Evolutionary conservation across 2,329 filamentous ascomycete genomes (phyloP), one percentile per base, ranked within the genome.

Genomic region (Epichloe typhina): DNA sequence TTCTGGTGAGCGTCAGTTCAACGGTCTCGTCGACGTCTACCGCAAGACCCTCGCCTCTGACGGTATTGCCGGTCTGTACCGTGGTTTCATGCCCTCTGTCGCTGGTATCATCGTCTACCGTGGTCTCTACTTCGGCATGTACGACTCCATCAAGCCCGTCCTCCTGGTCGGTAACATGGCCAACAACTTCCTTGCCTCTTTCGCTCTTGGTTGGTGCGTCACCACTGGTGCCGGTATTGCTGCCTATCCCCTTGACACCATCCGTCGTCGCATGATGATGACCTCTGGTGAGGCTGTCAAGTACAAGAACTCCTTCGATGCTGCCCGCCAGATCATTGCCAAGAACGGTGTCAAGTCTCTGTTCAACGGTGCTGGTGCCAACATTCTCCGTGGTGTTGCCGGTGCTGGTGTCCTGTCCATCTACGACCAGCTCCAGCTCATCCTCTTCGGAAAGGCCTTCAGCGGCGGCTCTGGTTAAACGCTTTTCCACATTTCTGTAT

Each of bases 261-360:
- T 98, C 81, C 93, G 93, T 83, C 90, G 93, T 84, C 93, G 93
- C 80, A 98, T 98, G 93, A 98, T 98, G 93, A 98, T 98, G 93
- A 98, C 93, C 67, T 84, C 79, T 60, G 80, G 81, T 76, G 79
- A 94, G 88, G 93, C 93, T 80, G 93, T 98, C 84, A 98, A 98
- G 88, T 98, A 98, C 88, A 88, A 86, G 75, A 87, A 83, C 72
- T 95, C 93, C 63, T 66, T 97, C 66, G 93, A 98, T 76, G 93
- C 93, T 70, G 90, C 83, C 75, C 81, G 80, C 75, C 88, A 97
- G 84, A 98, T 98, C 71, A 73, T 97, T 69, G 90, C 90, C 79
- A 88, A 87, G 78, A 93, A 97, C 82, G 93, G 93, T 83, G 78
- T 94, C 76, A 87, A 83, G 79, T 98, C 93, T 68, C 91, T 98